These are phyloP conservation scores for Cercis canadensis DNA, from an alignment of 306 rosid genomes.

Conservation along the genomic window DNA sequence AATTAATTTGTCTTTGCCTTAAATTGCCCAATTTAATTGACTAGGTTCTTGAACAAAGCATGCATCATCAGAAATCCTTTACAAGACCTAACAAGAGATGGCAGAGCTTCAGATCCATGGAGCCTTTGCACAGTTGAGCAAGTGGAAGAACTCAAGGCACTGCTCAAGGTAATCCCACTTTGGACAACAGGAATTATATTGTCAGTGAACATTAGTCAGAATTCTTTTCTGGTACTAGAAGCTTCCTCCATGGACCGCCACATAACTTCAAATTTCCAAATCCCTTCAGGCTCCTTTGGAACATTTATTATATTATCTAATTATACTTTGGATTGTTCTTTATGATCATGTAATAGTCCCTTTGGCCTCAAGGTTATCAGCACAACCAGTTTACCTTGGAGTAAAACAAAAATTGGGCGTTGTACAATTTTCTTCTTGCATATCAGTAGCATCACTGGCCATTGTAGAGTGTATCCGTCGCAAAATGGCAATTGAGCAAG, in stretches of 20 bases:
- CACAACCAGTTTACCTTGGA: conserved; percentile 6
- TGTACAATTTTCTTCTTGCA: conserved; percentile 16
- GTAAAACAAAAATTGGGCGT: conserved; percentile 37
- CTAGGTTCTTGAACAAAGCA: conserved; percentile 47
- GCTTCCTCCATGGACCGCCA: conserved; percentile 44
- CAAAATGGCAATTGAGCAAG: conserved; percentile 33
- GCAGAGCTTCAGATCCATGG: conserved; percentile 39
- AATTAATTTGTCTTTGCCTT: too few relatives aligned
- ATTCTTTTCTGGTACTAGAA: conserved; percentile 32
- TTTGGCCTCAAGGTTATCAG: conserved; percentile 22
- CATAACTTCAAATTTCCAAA: conserved; percentile 22
- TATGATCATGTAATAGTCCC: conserved; percentile 38
- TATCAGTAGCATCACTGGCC: conserved; percentile 3
- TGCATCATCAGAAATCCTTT: conserved; percentile 33
- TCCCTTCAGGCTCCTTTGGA: conserved; percentile 39
- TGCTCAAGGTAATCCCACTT: conserved; percentile 34
- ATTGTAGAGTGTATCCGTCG: conserved; percentile 26
- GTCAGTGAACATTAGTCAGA: conserved; percentile 7
- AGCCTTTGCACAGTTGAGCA: conserved; percentile 42
- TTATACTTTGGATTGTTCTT: conserved; percentile 17
- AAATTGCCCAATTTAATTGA: too few relatives aligned
- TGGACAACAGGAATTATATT: conserved; percentile 43
- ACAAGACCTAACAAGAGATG: conserved; percentile 17
- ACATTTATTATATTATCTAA: neutral
- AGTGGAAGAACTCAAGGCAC: conserved; percentile 39